Base-by-base conservation (phyloP, 257 asterid genomes). In the Nicotiana tabacum region DNA sequence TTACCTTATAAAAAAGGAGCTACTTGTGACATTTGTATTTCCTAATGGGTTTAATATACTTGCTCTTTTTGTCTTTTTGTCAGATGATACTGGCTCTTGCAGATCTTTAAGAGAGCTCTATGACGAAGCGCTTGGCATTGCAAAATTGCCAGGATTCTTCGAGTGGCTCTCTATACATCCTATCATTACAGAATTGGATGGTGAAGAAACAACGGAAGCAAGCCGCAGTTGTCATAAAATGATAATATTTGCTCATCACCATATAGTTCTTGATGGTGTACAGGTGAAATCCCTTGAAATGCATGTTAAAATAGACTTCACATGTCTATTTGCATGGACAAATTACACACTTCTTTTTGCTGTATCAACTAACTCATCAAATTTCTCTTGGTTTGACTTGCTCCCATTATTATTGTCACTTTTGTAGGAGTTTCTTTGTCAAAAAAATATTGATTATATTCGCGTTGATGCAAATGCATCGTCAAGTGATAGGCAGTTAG, bases 131-230 rank as follows among this genome's bases (percentile, higher is more conserved):
- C 91, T 96, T 86, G 99, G 99, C 78, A 66, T 96, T 46, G 98
- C 99, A 10, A 96, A 96, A 81, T 81, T 96, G 86, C 90, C 94
- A 9, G 98, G 99, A 77, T 96, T 96, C 88, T 85, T 90, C 85
- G 98, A 96, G 87, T 96, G 99, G 99, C 99, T 96, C 62, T 91
- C 93, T 53, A 87, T 92, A 64, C 98, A 96, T 90, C 99, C 99
- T 78, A 91, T 92, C 57, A 82, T 90, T 88, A 66, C 91, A 65
- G 95, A 92, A 89, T 85, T 85, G 82, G 92, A 85, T 82, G 90
- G 87, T 87, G 93, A 88, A 39, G 95, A 91, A 85, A 78, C 80
- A 77, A 78, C 86, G 55, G 93, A 87, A 90, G 86, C 85, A 88
- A 89, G 90, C 82, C 72, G 85, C 69, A 82, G 90, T 82, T 91